These are phyloP conservation scores for Mrakia blollopis DNA, from an alignment of 768 basidiomycete genomes.

Conservation along the genomic window DNA sequence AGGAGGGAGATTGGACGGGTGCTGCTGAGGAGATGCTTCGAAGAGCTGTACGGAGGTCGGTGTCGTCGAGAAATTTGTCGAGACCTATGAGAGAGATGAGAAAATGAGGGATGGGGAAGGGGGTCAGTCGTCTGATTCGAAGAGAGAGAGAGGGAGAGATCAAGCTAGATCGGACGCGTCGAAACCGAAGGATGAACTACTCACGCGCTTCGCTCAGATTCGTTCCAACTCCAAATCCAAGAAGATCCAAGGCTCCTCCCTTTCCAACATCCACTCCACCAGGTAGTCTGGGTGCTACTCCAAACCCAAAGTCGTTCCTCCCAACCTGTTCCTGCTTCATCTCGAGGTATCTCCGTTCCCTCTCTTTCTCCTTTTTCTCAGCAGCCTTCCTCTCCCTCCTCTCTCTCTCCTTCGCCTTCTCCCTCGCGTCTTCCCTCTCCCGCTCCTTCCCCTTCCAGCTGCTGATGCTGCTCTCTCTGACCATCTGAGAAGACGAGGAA, in stretches of 20 bases:
- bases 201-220: neutral
- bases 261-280: neutral
- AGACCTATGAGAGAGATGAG: neutral
- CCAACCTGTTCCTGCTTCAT: conserved; percentile 14
- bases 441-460: conserved; percentile 3
- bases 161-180: neutral
- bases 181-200: no score
- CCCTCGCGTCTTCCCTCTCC: neutral
- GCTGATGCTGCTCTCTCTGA: neutral
- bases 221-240: neutral
- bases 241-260: neutral
- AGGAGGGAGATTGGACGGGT: neutral
- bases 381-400: conserved; percentile 1
- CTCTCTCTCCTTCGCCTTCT: neutral
- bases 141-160: neutral
- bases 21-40: conserved; percentile 1
- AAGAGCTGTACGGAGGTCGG: neutral
- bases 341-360: neutral
- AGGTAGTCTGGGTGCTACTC: neutral
- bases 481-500: neutral
- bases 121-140: neutral
- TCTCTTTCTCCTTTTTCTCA: neutral
- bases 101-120: neutral
- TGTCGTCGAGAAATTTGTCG: neutral
- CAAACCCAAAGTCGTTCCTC: conserved; percentile 2